Conservation (phyloP, 192 early-diverging fungal genomes). For the Pilaira anomala region DNA sequence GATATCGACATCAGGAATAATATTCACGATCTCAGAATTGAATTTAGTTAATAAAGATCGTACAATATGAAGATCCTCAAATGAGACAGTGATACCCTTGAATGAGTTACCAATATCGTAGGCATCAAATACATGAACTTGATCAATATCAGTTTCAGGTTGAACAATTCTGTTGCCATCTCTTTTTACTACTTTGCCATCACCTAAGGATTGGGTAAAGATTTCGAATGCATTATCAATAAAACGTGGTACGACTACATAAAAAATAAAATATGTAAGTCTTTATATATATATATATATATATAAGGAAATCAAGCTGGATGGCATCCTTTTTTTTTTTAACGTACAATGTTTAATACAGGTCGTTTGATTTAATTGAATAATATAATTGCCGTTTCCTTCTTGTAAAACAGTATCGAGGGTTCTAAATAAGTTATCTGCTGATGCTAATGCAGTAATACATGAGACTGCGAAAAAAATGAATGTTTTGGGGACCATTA, state of each 20-base stretch:
- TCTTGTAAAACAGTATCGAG: background rate
- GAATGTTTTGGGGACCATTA: constrained; percentile 10
- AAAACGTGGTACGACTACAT: constrained; percentile 21
- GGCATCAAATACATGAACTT: constrained; percentile 18
- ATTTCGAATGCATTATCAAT: constrained; percentile 16
- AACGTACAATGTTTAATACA: constrained; percentile 18
- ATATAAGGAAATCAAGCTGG: no score
- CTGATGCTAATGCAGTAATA: background rate
- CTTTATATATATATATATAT: background rate
- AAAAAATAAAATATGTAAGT: background rate
- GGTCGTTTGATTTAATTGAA: constrained; percentile 10
- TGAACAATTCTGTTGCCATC: constrained; percentile 11
- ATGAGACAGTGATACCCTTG: constrained; percentile 16
- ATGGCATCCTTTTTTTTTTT: constrained; percentile 2
- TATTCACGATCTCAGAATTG: constrained; percentile 12
- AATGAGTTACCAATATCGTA: constrained; percentile 14
- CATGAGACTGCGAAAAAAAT: constrained; percentile 10
- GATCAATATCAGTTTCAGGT: constrained; percentile 12
- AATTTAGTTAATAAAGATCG: background rate
- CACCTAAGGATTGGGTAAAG: constrained; percentile 3
- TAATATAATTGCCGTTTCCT: constrained; percentile 18
- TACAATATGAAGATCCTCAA: constrained; percentile 13
- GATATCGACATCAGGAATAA: constrained; percentile 25
- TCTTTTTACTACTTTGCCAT: background rate
- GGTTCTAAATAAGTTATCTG: background rate